phyloP scores from a whole-genome alignment of 306 rosid genomes.

The Begonia masoniana region DNA sequence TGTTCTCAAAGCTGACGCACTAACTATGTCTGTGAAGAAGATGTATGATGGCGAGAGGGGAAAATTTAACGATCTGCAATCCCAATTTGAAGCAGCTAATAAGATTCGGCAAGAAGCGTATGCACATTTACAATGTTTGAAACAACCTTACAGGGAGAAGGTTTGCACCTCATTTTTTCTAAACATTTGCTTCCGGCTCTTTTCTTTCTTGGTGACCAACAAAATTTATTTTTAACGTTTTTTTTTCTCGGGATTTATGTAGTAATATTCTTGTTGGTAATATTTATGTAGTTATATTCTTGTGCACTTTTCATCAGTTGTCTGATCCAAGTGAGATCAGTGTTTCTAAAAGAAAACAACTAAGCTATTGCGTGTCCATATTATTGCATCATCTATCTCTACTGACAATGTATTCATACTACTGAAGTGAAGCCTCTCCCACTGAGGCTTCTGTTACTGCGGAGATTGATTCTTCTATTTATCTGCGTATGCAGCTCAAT shows the following conservation, averaged over 20 bases:
- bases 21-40: conserved; percentile 47
- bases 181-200: background rate
- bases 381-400: too few species aligned
- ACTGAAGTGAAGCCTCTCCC: too few species aligned
- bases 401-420: too few species aligned
- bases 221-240: too few species aligned
- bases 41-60: conserved; percentile 28
- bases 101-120: conserved; percentile 67
- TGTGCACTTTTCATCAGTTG: too few species aligned
- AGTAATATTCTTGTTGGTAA: too few species aligned
- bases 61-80: conserved; percentile 24
- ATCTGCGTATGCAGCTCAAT: conserved; percentile 39
- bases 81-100: conserved; percentile 50
- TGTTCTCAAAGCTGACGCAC: conserved; percentile 40
- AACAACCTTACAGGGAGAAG: conserved; percentile 50
- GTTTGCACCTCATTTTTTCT: conserved; percentile 19
- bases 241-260: too few species aligned
- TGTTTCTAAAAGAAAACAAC: too few species aligned
- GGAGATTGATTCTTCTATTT: conserved; percentile 12
- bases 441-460: too few species aligned
- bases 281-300: too few species aligned
- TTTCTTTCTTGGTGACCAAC: background rate
- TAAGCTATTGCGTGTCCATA: too few species aligned
- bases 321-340: too few species aligned
- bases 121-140: conserved; percentile 41